A percentile compares a stretch with the other conserved stretches of the same genome.
These are phyloP conservation scores for Eucalyptus viminalis DNA, from an alignment of 345 rosid species.

Conservation along the genomic window DNA sequence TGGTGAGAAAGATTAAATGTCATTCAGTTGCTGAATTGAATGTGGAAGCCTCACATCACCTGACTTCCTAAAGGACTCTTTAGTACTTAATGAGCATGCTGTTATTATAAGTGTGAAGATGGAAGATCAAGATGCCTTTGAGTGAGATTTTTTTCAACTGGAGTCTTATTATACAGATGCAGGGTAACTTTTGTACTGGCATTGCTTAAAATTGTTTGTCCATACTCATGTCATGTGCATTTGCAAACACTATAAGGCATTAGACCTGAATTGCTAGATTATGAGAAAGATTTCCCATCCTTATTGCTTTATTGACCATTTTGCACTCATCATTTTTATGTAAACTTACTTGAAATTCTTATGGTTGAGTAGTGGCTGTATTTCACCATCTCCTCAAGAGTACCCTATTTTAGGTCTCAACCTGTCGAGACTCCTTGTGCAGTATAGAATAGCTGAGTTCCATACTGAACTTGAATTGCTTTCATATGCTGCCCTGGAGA, in stretches of 20 bases:
- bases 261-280: not conserved
- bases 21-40: not conserved
- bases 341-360: not conserved
- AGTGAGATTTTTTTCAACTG: no score
- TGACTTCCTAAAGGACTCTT: not conserved
- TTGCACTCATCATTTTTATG: not conserved
- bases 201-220: not conserved
- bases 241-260: not conserved
- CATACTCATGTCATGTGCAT: not conserved
- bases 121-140: no score
- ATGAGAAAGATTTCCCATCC: not conserved
- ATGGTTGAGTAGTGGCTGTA: slow-evolving; percentile 36
- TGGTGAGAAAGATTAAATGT: not conserved
- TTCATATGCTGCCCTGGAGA: slow-evolving; percentile 61
- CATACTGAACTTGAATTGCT: slow-evolving; percentile 90
- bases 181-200: not conserved
- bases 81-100: no score
- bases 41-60: not conserved
- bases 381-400: slow-evolving; percentile 73
- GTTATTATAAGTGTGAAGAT: no score
- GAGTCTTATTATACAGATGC: accelerated
- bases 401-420: slow-evolving; percentile 86
- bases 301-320: not conserved
- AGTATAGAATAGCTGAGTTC: slow-evolving; percentile 93
- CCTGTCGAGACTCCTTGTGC: slow-evolving; percentile 84